Evolutionary conservation across 129 eudicot species (phyloP), one percentile per base, ranked within the genome.

Genomic region (Arctium lappa): DNA sequence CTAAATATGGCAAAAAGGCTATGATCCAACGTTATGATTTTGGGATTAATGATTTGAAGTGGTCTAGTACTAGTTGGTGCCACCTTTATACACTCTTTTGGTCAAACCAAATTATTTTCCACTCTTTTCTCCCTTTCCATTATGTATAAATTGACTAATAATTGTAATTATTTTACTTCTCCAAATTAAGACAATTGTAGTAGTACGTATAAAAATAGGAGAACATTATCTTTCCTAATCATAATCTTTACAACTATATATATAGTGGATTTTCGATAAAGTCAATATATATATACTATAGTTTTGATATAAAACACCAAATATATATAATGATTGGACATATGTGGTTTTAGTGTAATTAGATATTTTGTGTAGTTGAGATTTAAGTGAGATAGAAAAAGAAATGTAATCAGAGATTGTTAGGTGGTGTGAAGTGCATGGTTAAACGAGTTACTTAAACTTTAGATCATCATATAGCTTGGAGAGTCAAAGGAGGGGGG

Each of bases 21-120:
- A 60, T 73, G 11, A 81, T 81, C 33, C 56, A 73, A 53, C 15
- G 74, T 73, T 73, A 73, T 16, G 74, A 15, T 74, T 62, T 73
- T 30, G 3, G 66, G 44, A 74, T 74, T 63, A 81, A 81, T 74
- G 74, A 74, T 81, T 39, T 40, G 10, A 81, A 56, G 84, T 56
- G 40, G 73, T 81, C 73, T 72, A 60, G 84, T 73, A 73, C 73
- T 72, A 60, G 84, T 73, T 81, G 84, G 77, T 81, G 79, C 85
- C 79, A 81, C 85, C 79, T 81, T 37, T 73, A 60, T 73, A 27
- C 79, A 74, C 79, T 63, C 74, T 62, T 80, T 81, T 60, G 80
- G 80, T 81, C 80, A 81, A 81, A 62, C 68, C 73, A 81, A 42
- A 73, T 38, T 62, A 81, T 63, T 81, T 38, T 63, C 80, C 68